Conservation (phyloP, 495 filamentous ascomycete species). For the Talaromyces ruber region DNA sequence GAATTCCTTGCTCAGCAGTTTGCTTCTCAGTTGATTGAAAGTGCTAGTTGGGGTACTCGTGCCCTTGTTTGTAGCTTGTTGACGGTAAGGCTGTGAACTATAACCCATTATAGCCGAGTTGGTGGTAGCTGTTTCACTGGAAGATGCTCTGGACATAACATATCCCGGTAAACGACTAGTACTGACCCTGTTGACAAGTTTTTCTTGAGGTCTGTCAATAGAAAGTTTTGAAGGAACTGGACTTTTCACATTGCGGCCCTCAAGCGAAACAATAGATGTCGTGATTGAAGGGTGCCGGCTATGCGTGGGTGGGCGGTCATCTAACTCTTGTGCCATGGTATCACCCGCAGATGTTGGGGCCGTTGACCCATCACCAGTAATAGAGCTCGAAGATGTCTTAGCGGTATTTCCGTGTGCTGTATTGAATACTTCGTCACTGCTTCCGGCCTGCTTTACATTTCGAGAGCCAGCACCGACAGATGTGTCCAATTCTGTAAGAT, state of each 20-base stretch:
- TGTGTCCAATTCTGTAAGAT: constrained; percentile 16
- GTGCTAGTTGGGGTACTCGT: constrained; percentile 37
- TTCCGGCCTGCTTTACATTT: constrained; percentile 20
- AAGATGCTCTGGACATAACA: constrained; percentile 24
- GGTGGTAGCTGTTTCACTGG: constrained; percentile 21
- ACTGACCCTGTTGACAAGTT: constrained; percentile 11
- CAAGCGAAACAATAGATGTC: constrained; percentile 28
- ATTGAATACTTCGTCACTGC: constrained; percentile 11
- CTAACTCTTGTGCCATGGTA: constrained; percentile 17
- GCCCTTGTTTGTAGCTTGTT: constrained; percentile 5
- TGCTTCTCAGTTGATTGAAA: constrained; percentile 57
- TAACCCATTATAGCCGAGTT: constrained; percentile 21
- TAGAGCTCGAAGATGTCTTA: constrained; percentile 30
- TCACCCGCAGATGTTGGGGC: constrained; percentile 25
- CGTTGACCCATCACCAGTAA: constrained; percentile 26
- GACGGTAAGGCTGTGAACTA: constrained; percentile 8
- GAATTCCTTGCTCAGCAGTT: constrained; percentile 84
- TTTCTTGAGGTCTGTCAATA: constrained; percentile 15
- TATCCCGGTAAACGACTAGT: constrained; percentile 26
- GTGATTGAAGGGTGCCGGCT: constrained; percentile 32
- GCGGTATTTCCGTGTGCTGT: constrained; percentile 16
- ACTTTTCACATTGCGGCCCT: constrained; percentile 20
- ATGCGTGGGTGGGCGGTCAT: constrained; percentile 30
- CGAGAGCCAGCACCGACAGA: constrained; percentile 12
- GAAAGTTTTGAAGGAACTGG: constrained; percentile 17